Base-by-base conservation (phyloP, 768 basidiomycete species). In the Pulveroboletus sp. region DNA sequence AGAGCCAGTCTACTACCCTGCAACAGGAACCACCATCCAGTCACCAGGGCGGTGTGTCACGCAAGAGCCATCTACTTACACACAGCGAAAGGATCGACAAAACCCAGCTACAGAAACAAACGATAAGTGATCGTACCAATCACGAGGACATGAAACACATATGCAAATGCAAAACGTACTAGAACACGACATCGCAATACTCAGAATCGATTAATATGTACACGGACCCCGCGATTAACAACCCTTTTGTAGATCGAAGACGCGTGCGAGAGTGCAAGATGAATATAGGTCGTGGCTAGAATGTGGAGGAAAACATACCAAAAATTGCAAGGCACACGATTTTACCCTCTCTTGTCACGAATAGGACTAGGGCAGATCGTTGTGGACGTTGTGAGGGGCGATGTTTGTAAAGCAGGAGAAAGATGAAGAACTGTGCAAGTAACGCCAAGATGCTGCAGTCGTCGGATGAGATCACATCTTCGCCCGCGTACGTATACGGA, bases 1-100 rank as follows among this genome's bases (percentile, higher is more conserved):
- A 55, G 38, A 21, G 37, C 24, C n/a, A 42, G 33, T 50, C 45
- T 38, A 35, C 53, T 50, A 14, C 53, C 52, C 44, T 54, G 34
- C 23, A 29, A 29, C 27, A 29, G 33, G 10, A 5, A 23, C 19
- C 32, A 12, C 12, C 40, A 37, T 21, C 17, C 39, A 19, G 27
- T 20, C 33, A 24, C 3, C 20, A 13, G 20, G 13, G 23, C 25
- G 17, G 6, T 6, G 14, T 5, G 14, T n/a, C 16, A 33, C 8
- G 33, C 5, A 6, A 33, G 16, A n/a, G 16, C 5, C 14, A 10
- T 41, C 19, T 16, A 47, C 51, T 37, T 13, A 52, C 53, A 20
- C 46, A 42, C 31, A 52, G 34, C 16, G 50, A 55, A 14, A 52
- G 41, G 14, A 39, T 34, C 3, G 54, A 49, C 16, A 49, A 39